These are phyloP conservation scores for Pleochaeta shiraiana DNA, from an alignment of 2,329 filamentous ascomycete species.

Conservation along the genomic window DNA sequence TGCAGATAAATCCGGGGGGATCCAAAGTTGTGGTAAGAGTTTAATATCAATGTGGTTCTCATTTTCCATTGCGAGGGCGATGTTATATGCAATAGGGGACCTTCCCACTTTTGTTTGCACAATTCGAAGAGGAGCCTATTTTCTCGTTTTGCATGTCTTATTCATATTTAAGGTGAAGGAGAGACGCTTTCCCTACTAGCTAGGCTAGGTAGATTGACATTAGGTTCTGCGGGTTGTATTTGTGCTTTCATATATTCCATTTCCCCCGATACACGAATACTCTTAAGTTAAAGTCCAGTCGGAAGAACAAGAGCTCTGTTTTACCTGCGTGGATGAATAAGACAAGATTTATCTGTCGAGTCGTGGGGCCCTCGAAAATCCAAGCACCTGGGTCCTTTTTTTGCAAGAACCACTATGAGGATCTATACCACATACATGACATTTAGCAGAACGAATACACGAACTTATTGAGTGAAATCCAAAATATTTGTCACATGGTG, in stretches of 20 bases:
- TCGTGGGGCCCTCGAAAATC: not conserved
- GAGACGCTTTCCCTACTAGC: not conserved
- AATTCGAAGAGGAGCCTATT: not conserved
- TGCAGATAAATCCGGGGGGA: not conserved
- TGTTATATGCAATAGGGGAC: not conserved
- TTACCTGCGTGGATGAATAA: not conserved
- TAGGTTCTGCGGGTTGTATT: not conserved
- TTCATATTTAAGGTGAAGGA: not conserved
- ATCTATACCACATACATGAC: not conserved
- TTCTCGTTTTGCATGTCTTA: not conserved
- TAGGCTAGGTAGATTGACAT: not conserved
- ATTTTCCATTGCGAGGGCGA: not conserved
- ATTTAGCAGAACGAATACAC: not conserved
- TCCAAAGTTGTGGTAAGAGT: not conserved
- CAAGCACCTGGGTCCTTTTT: not conserved
- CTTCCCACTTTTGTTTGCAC: slow-evolving; percentile 3
- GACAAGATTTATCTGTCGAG: not conserved
- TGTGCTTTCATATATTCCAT: not conserved
- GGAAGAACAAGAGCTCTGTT: not conserved
- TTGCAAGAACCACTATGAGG: not conserved
- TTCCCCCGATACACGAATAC: not conserved
- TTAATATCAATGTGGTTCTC: not conserved
- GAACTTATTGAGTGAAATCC: no score
- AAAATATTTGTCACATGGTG: no score
- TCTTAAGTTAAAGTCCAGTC: not conserved